Evolutionary conservation across 2,329 filamentous ascomycete genomes (phyloP).

Genomic region (Diaporthe amygdali): DNA sequence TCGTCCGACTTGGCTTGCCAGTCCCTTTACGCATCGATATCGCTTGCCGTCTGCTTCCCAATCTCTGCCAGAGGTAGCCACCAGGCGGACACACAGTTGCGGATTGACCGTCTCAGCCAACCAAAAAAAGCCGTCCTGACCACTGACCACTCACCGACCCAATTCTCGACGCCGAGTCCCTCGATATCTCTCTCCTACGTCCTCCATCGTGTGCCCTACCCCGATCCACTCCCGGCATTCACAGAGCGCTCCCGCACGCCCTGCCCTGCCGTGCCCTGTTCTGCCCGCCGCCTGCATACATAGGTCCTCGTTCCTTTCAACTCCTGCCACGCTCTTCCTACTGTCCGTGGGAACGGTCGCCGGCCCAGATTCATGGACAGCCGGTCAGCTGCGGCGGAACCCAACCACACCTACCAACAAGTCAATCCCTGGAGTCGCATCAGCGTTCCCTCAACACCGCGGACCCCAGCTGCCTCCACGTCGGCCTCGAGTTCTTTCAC

Average conservation of each 20-base stretch:
- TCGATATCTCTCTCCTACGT: not conserved
- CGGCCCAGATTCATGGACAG: conserved; percentile 53
- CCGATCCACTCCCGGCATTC: conserved; percentile 4
- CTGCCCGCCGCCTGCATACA: not conserved
- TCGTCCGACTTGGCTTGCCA: not conserved
- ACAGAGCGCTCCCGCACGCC: not conserved
- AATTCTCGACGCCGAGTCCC: conserved; percentile 2
- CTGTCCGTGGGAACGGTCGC: conserved; percentile 16
- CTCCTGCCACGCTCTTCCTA: conserved; percentile 14
- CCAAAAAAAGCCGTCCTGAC: not conserved
- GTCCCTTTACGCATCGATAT: not conserved
- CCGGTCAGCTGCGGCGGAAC: conserved; percentile 54
- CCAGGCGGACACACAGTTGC: not conserved
- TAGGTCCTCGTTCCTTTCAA: not conserved
- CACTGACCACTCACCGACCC: not conserved
- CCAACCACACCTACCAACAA: conserved; percentile 52
- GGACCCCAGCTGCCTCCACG: conserved; percentile 37
- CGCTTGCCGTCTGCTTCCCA: conserved; percentile 2
- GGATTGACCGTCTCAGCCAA: not conserved
- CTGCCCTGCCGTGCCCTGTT: not conserved
- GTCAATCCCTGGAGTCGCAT: conserved; percentile 45
- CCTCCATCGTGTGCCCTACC: conserved; percentile 5
- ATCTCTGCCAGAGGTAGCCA: not conserved
- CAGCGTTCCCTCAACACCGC: conserved; percentile 35
- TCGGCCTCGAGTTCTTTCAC: conserved; percentile 38